phyloP scores from a whole-genome alignment of 2,329 filamentous ascomycete genomes.

The Fonsecaea multimorphosa region DNA sequence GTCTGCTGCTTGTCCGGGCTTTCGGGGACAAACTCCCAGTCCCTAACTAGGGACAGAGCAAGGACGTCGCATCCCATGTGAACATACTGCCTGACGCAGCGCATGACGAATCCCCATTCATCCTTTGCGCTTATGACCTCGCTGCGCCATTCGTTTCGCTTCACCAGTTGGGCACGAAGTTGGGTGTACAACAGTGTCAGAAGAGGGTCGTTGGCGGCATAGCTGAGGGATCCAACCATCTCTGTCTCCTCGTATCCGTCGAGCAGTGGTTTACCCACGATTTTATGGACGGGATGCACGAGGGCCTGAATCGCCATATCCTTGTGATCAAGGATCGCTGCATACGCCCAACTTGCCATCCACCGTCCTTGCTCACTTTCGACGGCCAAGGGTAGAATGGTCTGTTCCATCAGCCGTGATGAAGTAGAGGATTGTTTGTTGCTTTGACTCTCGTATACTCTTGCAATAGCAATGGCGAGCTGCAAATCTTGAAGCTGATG shows the following conservation, averaged over 20 bases:
- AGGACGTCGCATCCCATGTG: slow-evolving; percentile 93
- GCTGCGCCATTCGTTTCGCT: slow-evolving; percentile 83
- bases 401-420: slow-evolving; percentile 75
- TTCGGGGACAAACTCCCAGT: slow-evolving; percentile 57
- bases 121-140: slow-evolving; percentile 69
- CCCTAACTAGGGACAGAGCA: slow-evolving; percentile 73
- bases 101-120: slow-evolving; percentile 88
- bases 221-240: slow-evolving; percentile 72
- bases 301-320: slow-evolving; percentile 85
- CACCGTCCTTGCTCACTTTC: slow-evolving; percentile 80
- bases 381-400: slow-evolving; percentile 76
- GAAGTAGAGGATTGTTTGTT: slow-evolving; percentile 75
- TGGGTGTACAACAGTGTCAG: slow-evolving; percentile 81
- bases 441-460: slow-evolving; percentile 88
- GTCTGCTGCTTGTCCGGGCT: slow-evolving; percentile 5
- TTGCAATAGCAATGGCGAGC: slow-evolving; percentile 83
- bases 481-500: slow-evolving; percentile 89
- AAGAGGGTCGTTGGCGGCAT: slow-evolving; percentile 87
- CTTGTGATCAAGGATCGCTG: slow-evolving; percentile 75
- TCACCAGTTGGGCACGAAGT: slow-evolving; percentile 78
- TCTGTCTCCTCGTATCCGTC: slow-evolving; percentile 47
- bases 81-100: slow-evolving; percentile 82
- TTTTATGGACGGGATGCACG: slow-evolving; percentile 76
- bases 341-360: slow-evolving; percentile 95
- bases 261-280: slow-evolving; percentile 60